Evolutionary conservation across 495 filamentous ascomycete genomes (phyloP).

Genomic region (Daldinia bambusicola): DNA sequence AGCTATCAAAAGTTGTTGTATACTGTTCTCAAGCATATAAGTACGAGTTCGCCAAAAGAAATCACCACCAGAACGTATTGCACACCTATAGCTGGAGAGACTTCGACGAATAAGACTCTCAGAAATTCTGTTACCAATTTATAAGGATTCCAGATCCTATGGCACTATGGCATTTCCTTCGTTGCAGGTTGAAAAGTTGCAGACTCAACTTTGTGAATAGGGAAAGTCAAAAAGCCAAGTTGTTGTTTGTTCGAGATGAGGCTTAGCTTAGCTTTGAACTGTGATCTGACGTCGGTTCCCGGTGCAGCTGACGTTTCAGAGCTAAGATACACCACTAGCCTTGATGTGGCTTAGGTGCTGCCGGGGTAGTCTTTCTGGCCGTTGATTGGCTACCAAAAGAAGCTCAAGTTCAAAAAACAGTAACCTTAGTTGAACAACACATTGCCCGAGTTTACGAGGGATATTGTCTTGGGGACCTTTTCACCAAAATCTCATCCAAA

Average conservation of each 20-base stretch:
- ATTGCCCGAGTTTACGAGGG: no score
- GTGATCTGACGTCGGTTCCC: conserved; percentile 25
- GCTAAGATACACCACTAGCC: conserved; percentile 8
- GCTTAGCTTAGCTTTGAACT: not conserved
- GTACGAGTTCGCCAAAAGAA: not conserved
- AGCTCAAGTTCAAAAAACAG: not conserved
- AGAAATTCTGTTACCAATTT: not conserved
- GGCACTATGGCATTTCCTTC: conserved; percentile 17
- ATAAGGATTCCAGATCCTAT: conserved; percentile 22
- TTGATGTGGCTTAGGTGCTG: not conserved
- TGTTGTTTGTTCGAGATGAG: conserved; percentile 3
- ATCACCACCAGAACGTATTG: not conserved
- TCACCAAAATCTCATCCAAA: no score
- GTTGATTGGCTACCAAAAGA: not conserved
- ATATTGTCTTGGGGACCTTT: no score
- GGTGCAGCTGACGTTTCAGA: conserved; percentile 42
- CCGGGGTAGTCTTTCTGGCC: not conserved
- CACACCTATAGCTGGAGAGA: not conserved
- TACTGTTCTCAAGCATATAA: not conserved
- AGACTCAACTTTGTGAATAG: not conserved
- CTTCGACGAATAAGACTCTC: not conserved
- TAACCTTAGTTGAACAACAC: no score
- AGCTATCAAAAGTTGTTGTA: not conserved
- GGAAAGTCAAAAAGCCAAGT: conserved; percentile 18
- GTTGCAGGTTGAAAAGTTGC: not conserved